Evolutionary conservation across 148 eudicot genomes (phyloP).

Genomic region (Vaccinium myrtillus): DNA sequence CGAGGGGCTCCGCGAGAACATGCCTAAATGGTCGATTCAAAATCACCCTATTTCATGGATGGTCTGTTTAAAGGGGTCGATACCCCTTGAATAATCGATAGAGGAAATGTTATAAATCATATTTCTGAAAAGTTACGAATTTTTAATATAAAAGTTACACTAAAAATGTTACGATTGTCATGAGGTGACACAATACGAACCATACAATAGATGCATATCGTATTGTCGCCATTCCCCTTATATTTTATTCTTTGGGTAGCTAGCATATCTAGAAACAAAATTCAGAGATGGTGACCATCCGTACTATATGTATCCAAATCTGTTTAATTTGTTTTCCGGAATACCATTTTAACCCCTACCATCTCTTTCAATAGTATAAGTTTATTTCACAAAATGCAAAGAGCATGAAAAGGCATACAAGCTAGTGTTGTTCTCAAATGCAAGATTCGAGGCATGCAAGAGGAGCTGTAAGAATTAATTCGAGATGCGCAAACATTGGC

Average conservation of each 20-base stretch:
- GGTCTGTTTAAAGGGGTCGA: too few relatives aligned
- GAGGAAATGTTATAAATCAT: too few relatives aligned
- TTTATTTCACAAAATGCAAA: background rate
- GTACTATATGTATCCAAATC: background rate
- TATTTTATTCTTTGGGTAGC: background rate
- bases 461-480: background rate
- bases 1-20: too few relatives aligned
- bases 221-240: too few relatives aligned
- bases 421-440: constrained; percentile 3
- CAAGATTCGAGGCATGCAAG: constrained; percentile 16
- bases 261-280: background rate
- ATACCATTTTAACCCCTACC: background rate
- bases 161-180: too few relatives aligned
- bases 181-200: too few relatives aligned
- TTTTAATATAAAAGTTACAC: too few relatives aligned
- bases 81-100: too few relatives aligned
- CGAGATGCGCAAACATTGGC: background rate
- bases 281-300: constrained; percentile 21
- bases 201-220: too few relatives aligned
- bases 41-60: too few relatives aligned
- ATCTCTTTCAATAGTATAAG: constrained; percentile 12
- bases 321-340: background rate
- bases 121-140: too few relatives aligned
- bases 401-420: background rate
- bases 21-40: too few relatives aligned